Evolutionary conservation across 371 early-diverging fungal genomes (phyloP), one percentile per base, ranked within the genome.

Genomic region (Aphelidium insulamus): DNA sequence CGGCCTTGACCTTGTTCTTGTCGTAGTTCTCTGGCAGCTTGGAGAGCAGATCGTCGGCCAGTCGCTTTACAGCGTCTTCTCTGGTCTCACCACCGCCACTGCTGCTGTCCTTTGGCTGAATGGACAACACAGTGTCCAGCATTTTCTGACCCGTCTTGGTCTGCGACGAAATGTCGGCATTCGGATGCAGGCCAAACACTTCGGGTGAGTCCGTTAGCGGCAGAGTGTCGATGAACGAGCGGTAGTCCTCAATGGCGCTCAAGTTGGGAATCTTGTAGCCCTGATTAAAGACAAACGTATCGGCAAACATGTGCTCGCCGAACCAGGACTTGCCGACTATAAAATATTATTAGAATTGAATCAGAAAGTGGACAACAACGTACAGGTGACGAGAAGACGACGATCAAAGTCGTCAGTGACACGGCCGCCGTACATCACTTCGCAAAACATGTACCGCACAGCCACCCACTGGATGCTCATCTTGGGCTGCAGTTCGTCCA

Each of bases 361-460:
- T 25, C 12, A 25, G 28, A 15, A 21, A 34, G 25, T 22, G 3
- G n/a, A 6, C 17, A 29, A 20, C 21, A 30, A 38, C n/a, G n/a
- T n/a, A n/a, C n/a, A n/a, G n/a, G n/a, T n/a, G n/a, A n/a, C n/a
- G n/a, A n/a, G 30, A n/a, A 32, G 36, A 43, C 33, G 47, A 52
- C 66, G 38, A 30, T 67, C 68, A 42, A 41, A 65, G 38, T 67
- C 66, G 34, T 67, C 66, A 15, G 68, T 67, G 16, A 67, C 68
- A 33, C 68, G 39, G 4, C 68, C 68, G 16, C 68, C 68, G 28
- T 67, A 67, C 33, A 63, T 61, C 10, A 65, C 68, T 33, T 67
- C 68, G 38, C 63, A 62, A 48, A 67, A 61, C 68, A 67, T 65
- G 45, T 58, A 67, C 17, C 66, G 42, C 1, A 59, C 57, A 8